Conservation (phyloP, 164 flowering plant species). For the Tetrastigma voinierianum region DNA sequence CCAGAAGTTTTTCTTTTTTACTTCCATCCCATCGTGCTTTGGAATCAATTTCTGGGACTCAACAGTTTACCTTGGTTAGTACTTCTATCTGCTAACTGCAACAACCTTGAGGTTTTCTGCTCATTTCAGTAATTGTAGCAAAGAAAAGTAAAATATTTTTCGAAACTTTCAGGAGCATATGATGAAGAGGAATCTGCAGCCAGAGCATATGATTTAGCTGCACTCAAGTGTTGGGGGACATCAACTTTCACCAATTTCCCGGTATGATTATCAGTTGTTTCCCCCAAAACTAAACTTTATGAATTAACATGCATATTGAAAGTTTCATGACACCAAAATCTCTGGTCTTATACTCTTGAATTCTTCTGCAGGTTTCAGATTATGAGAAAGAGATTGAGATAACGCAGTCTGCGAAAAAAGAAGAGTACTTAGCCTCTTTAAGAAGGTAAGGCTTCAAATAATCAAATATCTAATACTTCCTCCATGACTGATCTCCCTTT, state of each 20-base stretch:
- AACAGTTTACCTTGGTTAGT: slow-evolving; percentile 54
- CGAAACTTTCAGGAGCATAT: slow-evolving; percentile 48
- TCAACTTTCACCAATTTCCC: slow-evolving; percentile 41
- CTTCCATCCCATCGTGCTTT: not conserved
- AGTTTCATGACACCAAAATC: not conserved
- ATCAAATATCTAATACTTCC: too few relatives aligned
- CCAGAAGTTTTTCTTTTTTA: not conserved
- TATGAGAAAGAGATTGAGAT: slow-evolving; percentile 49
- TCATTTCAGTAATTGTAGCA: not conserved
- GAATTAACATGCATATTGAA: not conserved
- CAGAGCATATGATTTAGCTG: slow-evolving; percentile 60
- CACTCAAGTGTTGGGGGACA: slow-evolving; percentile 56
- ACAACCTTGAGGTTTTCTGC: not conserved
- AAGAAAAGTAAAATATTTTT: slow-evolving; percentile 12
- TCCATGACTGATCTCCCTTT: not conserved
- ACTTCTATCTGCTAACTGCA: not conserved
- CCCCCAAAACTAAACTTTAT: too few relatives aligned
- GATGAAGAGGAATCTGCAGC: slow-evolving; percentile 66
- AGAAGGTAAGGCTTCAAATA: slow-evolving; percentile 42
- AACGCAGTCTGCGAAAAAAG: slow-evolving; percentile 51
- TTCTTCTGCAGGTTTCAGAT: slow-evolving; percentile 33
- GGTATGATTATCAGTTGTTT: slow-evolving; percentile 6
- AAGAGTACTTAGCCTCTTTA: slow-evolving; percentile 56
- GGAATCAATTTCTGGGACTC: not conserved
- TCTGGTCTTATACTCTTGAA: not conserved